Base-by-base conservation (phyloP, 2,329 filamentous ascomycete species). In the Fusarium sp. region DNA sequence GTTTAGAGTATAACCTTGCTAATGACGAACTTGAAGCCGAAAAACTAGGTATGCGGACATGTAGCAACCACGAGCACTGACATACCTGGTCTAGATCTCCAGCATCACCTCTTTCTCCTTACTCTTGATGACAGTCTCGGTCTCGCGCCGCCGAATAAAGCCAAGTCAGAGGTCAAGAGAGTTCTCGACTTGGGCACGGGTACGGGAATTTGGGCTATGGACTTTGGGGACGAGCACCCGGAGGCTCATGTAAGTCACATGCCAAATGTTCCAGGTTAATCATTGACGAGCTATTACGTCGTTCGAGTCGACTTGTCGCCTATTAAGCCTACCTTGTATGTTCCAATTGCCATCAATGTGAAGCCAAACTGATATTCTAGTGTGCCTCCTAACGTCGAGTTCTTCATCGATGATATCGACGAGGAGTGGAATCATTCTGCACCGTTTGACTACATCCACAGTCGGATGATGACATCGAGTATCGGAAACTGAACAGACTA, bases 361-460 rank as follows among this genome's bases (percentile, higher is more conserved):
- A 34, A 1, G 7, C 4, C 0, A 1, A 2, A 0, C 56, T 59
- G 13, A 74, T 5, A 1, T 0, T 20, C 0, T 6, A 76, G 74
- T 14, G 62, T 76, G 1, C 69, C 74, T 0, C 74, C 65, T 0
- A 76, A 75, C 3, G 50, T 75, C 0, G 57, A 23, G 3, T 77
- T 76, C 4, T 16, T 64, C 1, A 66, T 77, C 2, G 74, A 75
- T 13, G 72, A 77, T 43, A 67, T 76, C 0, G 74, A 77, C 6
- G 72, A 76, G 3, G 62, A 71, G 1, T 73, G 74, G 72, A 48
- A 45, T 5, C 68, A 73, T 3, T 52, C 52, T 3, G 18, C 64
- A 2, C 64, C 67, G 0, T 76, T 75, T 18, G 70, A 76, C 18
- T 77, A 75, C 14, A 69, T 77, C 0, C 74, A 77, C 6, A 73